phyloP scores from a whole-genome alignment of 106 monocot genomes.

The Dendrobium catenatum region DNA sequence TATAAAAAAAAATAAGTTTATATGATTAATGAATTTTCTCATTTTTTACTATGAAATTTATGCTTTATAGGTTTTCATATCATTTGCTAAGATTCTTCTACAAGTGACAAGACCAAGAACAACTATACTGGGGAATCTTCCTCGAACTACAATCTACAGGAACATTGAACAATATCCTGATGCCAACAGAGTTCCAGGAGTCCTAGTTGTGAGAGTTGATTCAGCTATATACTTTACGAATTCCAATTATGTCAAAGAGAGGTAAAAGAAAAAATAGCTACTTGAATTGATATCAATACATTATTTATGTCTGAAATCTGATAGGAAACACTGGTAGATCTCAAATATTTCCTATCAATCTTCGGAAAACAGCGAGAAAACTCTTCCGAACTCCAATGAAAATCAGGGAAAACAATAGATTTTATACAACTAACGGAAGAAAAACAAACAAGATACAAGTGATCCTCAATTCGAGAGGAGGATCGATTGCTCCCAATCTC shows the following conservation, averaged over 20 bases:
- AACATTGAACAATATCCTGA: constrained; percentile 37
- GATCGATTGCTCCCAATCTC: no score
- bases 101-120: constrained; percentile 69
- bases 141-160: constrained; percentile 44
- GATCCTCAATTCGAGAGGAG: no score
- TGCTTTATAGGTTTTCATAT: constrained; percentile 36
- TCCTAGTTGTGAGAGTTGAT: constrained; percentile 54
- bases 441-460: no score
- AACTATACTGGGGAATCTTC: constrained; percentile 48
- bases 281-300: not conserved
- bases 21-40: not conserved
- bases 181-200: not conserved
- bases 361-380: no score
- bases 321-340: no score
- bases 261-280: constrained; percentile 13
- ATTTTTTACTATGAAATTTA: not conserved
- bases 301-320: not conserved
- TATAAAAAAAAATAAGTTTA: not conserved
- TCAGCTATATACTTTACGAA: constrained; percentile 66
- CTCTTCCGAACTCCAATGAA: no score
- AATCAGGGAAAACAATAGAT: no score
- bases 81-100: constrained; percentile 55
- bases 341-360: no score
- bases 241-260: constrained; percentile 57
- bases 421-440: no score